Evolutionary conservation across 176 grass and related monocot species (phyloP), one percentile per base, ranked within the genome.

Genomic region (Hyparrhenia diplandra): DNA sequence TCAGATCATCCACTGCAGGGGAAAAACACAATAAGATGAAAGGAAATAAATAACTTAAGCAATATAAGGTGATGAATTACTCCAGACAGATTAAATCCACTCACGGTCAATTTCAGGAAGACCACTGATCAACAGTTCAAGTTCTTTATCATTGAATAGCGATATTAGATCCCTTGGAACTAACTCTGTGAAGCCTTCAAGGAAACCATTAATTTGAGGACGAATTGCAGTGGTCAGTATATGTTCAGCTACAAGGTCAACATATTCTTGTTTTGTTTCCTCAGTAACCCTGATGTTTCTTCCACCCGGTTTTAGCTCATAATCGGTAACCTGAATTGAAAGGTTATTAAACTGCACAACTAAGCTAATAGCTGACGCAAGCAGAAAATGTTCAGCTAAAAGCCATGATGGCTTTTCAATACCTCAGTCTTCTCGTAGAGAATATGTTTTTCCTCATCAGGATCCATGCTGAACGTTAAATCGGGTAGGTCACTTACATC

Each of bases 361-460:
- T 18, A 72, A 39, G 9, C 43, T 41, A 61, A 46, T 25, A 58
- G 17, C 74, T 8, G 13, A 74, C 3, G 12, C n/a, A 64, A 32
- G 37, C 67, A 63, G 20, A 18, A 58, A 82, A 52, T 23, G 5
- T 28, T 67, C 13, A 3, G 27, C 27, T 79, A 54, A 54, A 78
- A 27, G 68, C 39, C 23, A 70, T 78, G 30, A 45, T 25, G 25
- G n/a, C 39, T 46, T 74, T 28, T 77, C 13, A 32, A 63, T 84
- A 90, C 93, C 87, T 95, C 84, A 42, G 89, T 95, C 87, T 95
- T 95, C 75, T 92, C 93, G 81, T 95, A 95, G 25, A 95, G 85
- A 80, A 95, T 95, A 83, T 92, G 93, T 59, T 95, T 95, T 86
- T 95, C 93, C 61, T 95, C 93, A 52, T 95, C 93, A 10, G 93